These are phyloP conservation scores for Wickerhamomyces subpelliculosus DNA, from an alignment of 805 yeast species.

Conservation along the genomic window DNA sequence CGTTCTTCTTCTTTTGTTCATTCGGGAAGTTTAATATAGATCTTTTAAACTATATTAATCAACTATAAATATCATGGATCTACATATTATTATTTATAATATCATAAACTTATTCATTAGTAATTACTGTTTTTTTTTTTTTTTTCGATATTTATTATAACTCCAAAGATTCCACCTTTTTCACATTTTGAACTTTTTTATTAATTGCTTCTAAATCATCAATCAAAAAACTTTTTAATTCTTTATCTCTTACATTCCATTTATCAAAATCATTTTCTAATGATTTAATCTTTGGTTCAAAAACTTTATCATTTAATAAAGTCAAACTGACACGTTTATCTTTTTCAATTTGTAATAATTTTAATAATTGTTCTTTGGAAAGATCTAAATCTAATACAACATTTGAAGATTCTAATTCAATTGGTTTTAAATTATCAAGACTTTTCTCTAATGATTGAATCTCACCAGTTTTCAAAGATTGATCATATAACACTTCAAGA, in stretches of 20 bases:
- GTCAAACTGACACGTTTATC: constrained; percentile 10
- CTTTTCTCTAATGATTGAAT: constrained; percentile 8
- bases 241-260: constrained; percentile 16
- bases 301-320: constrained; percentile 12
- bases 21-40: too few species aligned
- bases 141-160: too few species aligned
- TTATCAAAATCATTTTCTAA: constrained; percentile 11
- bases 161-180: neutral
- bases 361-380: constrained; percentile 12
- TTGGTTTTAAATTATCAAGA: constrained; percentile 6
- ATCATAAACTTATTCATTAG: neutral
- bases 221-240: constrained; percentile 15
- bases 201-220: constrained; percentile 15
- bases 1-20: too few species aligned
- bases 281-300: constrained; percentile 12
- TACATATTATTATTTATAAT: too few species aligned
- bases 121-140: neutral
- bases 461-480: constrained; percentile 7
- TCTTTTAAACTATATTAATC: too few species aligned
- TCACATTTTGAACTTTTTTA: constrained; percentile 10
- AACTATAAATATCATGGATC: too few species aligned
- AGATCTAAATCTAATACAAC: neutral
- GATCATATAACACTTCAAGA: constrained; percentile 11
- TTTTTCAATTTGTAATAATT: constrained; percentile 14
- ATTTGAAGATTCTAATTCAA: too few species aligned